Conservation (phyloP, 2,329 filamentous ascomycete genomes). For the Ophiostoma perfectum region DNA sequence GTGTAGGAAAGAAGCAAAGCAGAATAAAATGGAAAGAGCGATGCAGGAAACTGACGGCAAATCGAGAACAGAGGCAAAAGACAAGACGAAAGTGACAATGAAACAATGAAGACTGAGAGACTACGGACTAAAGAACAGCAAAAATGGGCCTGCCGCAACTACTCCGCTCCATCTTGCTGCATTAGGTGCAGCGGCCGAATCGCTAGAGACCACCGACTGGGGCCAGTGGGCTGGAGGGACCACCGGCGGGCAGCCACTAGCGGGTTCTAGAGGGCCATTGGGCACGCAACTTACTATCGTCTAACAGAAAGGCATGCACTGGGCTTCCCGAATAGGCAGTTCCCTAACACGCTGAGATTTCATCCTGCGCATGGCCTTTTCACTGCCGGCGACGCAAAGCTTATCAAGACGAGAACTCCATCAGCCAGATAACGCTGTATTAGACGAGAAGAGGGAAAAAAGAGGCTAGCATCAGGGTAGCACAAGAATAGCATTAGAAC, state of each 20-base stretch:
- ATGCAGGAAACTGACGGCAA: background rate
- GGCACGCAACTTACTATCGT: background rate
- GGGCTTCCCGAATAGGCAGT: conserved; percentile 21
- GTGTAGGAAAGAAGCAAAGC: too few relatives aligned
- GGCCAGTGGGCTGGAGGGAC: too few relatives aligned
- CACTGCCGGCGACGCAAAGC: conserved; percentile 4
- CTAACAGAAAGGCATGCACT: conserved; percentile 6
- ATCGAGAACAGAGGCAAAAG: background rate
- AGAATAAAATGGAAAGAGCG: background rate
- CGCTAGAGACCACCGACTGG: background rate
- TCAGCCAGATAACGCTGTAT: too few relatives aligned
- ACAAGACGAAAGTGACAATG: background rate
- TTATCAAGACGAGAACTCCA: background rate
- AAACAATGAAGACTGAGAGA: background rate
- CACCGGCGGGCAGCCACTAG: background rate
- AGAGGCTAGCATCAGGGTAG: too few relatives aligned
- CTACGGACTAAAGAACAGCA: background rate
- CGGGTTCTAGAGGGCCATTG: background rate
- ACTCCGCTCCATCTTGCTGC: background rate
- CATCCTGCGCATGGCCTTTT: background rate
- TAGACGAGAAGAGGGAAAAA: too few relatives aligned
- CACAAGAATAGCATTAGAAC: too few relatives aligned
- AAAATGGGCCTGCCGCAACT: background rate
- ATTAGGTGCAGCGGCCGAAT: background rate
- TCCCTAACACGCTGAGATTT: conserved; percentile 8